A percentile compares a stretch with the other conserved stretches of the same genome.
phyloP scores from a whole-genome alignment of 768 basidiomycete species.

The Panellus pusillus region DNA sequence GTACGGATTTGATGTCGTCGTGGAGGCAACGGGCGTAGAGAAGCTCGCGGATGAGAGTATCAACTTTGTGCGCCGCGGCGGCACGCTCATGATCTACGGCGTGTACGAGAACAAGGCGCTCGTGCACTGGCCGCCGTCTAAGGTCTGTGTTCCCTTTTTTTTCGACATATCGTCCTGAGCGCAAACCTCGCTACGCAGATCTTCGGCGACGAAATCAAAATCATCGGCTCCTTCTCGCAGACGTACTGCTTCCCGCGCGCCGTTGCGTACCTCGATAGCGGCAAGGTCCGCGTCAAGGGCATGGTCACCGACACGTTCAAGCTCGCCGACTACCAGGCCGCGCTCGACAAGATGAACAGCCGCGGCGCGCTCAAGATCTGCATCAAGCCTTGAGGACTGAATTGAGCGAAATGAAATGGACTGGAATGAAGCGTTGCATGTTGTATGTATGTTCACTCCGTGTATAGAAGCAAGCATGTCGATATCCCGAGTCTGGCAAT shows the following conservation, averaged over 20 bases:
- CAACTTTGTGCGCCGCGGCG: slow-evolving; percentile 85
- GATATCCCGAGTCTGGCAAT: too few relatives aligned
- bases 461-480: too few relatives aligned
- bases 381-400: slow-evolving; percentile 46
- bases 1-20: slow-evolving; percentile 63
- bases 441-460: too few relatives aligned
- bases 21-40: slow-evolving; percentile 80
- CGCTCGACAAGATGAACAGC: slow-evolving; percentile 54
- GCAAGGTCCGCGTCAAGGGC: slow-evolving; percentile 77
- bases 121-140: slow-evolving; percentile 84
- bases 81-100: slow-evolving; percentile 86
- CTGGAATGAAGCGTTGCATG: not conserved
- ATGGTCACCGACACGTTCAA: slow-evolving; percentile 53
- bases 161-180: too few relatives aligned
- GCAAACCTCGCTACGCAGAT: slow-evolving; percentile 44
- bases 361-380: slow-evolving; percentile 46
- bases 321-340: slow-evolving; percentile 50
- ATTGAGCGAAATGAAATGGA: not conserved
- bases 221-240: slow-evolving; percentile 90
- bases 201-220: slow-evolving; percentile 69
- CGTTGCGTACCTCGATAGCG: slow-evolving; percentile 84
- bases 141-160: slow-evolving; percentile 61
- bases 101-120: slow-evolving; percentile 86
- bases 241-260: slow-evolving; percentile 93
- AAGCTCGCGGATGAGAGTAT: slow-evolving; percentile 85